Evolutionary conservation across 352 stramenopile genomes (phyloP).

Genomic region (Globisporangium solare): DNA sequence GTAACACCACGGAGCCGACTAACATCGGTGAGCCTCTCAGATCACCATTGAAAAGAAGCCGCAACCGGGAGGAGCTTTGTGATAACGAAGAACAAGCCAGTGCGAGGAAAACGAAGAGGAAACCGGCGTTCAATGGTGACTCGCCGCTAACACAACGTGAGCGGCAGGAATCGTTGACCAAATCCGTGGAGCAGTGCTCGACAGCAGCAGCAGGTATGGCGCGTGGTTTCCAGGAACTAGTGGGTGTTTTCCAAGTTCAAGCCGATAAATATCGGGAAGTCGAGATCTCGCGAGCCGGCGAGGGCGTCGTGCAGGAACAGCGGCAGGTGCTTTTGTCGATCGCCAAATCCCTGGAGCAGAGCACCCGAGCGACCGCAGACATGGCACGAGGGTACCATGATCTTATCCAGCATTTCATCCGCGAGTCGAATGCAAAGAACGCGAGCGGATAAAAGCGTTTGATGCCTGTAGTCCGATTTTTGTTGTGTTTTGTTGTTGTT

Average conservation of each 20-base stretch:
- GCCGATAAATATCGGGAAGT: slow-evolving; percentile 17
- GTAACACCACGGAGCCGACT: background rate
- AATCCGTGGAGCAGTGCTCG: slow-evolving; percentile 48
- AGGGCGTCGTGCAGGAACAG: slow-evolving; percentile 15
- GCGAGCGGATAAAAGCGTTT: background rate
- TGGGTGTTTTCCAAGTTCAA: slow-evolving; percentile 30
- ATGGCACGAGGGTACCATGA: slow-evolving; percentile 40
- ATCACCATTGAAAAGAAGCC: slow-evolving; percentile 6
- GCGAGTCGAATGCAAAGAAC: slow-evolving; percentile 10
- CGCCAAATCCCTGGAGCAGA: slow-evolving; percentile 37
- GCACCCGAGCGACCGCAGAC: slow-evolving; percentile 35
- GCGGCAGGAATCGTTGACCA: slow-evolving; percentile 19
- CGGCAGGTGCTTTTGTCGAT: slow-evolving; percentile 29
- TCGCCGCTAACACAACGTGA: background rate
- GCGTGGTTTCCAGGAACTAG: slow-evolving; percentile 38
- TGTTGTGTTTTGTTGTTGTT: too few relatives aligned
- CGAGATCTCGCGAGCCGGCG: slow-evolving; percentile 12
- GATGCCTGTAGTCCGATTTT: background rate
- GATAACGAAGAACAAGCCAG: slow-evolving; percentile 14
- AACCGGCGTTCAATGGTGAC: background rate
- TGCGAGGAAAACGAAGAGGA: background rate
- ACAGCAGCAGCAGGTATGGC: slow-evolving; percentile 38
- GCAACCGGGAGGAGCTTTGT: slow-evolving; percentile 1
- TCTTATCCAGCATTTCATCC: slow-evolving; percentile 27
- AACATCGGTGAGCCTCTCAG: background rate